phyloP scores from a whole-genome alignment of 2,329 filamentous ascomycete species.

The Neocatenulostroma microsporum region DNA sequence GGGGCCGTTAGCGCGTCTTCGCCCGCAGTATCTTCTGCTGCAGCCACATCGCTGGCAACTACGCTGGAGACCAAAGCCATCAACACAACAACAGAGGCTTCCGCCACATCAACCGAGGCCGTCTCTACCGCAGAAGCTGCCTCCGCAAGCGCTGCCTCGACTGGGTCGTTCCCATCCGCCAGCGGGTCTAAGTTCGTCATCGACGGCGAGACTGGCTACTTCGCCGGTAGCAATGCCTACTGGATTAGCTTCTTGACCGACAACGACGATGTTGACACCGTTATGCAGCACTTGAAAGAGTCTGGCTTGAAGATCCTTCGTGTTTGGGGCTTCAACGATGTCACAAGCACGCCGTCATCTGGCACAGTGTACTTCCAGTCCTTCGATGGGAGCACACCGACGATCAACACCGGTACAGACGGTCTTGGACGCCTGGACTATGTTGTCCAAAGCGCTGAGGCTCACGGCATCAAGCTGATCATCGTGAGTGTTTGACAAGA shows the following conservation, averaged over 20 bases:
- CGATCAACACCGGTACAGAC: constrained; percentile 56
- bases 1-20: too few relatives aligned
- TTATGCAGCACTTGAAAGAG: constrained; percentile 37
- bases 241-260: constrained; percentile 49
- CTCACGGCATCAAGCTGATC: constrained; percentile 40
- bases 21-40: neutral
- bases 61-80: neutral
- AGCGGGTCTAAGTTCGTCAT: constrained; percentile 32
- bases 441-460: constrained; percentile 54
- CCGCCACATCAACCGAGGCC: constrained; percentile 1
- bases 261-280: constrained; percentile 48
- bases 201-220: constrained; percentile 41
- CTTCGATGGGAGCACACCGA: constrained; percentile 43
- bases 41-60: neutral
- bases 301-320: constrained; percentile 52
- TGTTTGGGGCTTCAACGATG: constrained; percentile 58
- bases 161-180: constrained; percentile 11
- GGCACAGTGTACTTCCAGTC: constrained; percentile 50
- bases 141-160: constrained; percentile 5
- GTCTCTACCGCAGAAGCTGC: neutral
- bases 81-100: neutral
- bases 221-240: constrained; percentile 50
- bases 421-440: constrained; percentile 59
- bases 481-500: too few relatives aligned
- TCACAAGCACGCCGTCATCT: constrained; percentile 35